These are phyloP conservation scores for Saururus chinensis DNA, from an alignment of 164 flowering plant species.

Conservation along the genomic window DNA sequence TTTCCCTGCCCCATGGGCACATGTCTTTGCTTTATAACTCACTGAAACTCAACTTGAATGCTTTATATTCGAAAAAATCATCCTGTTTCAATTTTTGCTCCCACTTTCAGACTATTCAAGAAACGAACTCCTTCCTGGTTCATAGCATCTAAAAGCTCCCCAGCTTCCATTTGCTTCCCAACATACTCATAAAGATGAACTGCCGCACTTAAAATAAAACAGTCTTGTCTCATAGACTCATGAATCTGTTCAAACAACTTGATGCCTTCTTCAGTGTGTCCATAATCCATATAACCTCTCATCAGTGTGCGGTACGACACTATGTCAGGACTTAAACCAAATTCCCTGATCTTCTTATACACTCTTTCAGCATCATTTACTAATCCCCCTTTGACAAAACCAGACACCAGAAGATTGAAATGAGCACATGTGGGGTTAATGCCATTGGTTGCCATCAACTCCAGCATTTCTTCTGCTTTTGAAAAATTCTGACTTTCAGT, in stretches of 20 bases:
- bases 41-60: too few species aligned
- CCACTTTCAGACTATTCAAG: conserved; percentile 42
- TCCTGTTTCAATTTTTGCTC: conserved; percentile 8
- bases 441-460: conserved; percentile 42
- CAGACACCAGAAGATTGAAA: conserved; percentile 37
- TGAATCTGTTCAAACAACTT: conserved; percentile 38
- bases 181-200: conserved; percentile 50
- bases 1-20: too few species aligned
- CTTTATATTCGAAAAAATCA: not conserved
- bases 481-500: conserved; percentile 24
- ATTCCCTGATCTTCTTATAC: conserved; percentile 18
- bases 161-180: conserved; percentile 36
- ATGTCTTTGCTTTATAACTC: too few species aligned
- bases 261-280: conserved; percentile 52
- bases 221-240: conserved; percentile 30
- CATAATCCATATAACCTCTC: conserved; percentile 63
- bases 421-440: conserved; percentile 44
- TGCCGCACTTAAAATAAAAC: conserved; percentile 62
- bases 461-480: conserved; percentile 61
- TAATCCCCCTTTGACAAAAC: conserved; percentile 40
- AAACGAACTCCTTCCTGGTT: conserved; percentile 30
- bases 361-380: conserved; percentile 58
- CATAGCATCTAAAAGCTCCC: conserved; percentile 44
- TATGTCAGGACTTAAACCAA: conserved; percentile 48
- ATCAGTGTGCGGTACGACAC: conserved; percentile 46